Base-by-base conservation (phyloP, 2,329 filamentous ascomycete genomes). In the Diplodia intermedia region DNA sequence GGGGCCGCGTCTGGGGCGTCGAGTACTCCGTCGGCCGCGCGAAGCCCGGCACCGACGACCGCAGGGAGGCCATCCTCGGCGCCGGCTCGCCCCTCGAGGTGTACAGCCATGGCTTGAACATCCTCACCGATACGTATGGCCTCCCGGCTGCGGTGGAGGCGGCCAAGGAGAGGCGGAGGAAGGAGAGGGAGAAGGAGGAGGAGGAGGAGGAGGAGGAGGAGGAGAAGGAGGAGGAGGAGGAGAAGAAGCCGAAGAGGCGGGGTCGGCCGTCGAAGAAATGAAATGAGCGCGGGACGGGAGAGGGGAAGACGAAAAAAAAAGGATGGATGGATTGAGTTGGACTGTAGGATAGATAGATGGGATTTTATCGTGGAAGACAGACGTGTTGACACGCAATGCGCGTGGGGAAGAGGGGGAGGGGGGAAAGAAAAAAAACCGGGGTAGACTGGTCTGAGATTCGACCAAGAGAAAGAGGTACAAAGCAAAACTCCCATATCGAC, bases 1-100 rank as follows among this genome's bases (percentile, higher is more conserved):
- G 91, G 91, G 81, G 82, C 26, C 83, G 88, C 71, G 87, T 93
- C 54, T 92, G 90, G 90, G 66, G 56, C 65, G 5, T 47, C 18
- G 8, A n/a, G 12, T 4, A 18, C 31, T 1, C 6, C 5, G 31
- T 33, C 31, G 8, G 6, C 31, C 5, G 5, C 6, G 3, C 31
- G 38, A 15, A 6, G 23, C 1, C 4, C 38, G 18, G 9, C 26
- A 12, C 12, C 2, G 36, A 23, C 8, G 9, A 5, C 8, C 7
- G 20, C 20, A 11, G 18, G 4, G 43, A 52, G 31, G 20, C 26
- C 38, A 3, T 47, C 9, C 7, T 49, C n/a, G 38, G 40, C 9
- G 15, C 9, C 12, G 18, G 7, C 8, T 47, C 26, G 9, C 53
- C 38, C 8, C 1, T 52, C 12, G 31, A 56, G 29, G 11, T 56